Conservation (phyloP, 148 eudicot species). For the Rhododendron vialii region DNA sequence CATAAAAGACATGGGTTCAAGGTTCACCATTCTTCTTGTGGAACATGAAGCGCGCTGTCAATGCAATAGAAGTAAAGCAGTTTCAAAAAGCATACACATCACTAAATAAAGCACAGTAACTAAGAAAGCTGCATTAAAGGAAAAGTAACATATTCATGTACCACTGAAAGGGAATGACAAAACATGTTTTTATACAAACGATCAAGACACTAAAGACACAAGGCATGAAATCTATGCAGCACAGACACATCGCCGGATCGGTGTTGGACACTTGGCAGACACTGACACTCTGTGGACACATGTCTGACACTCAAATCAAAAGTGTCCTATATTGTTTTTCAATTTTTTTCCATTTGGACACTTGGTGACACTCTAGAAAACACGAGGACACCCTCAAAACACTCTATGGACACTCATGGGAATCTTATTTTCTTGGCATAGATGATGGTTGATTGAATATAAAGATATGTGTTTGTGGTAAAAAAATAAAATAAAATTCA, state of each 20-base stretch:
- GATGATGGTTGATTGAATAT: background rate
- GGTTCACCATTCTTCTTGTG: constrained; percentile 53
- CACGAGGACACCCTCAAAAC: too few species aligned
- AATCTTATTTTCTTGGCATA: background rate
- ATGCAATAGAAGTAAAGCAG: constrained; percentile 5
- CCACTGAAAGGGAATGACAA: background rate
- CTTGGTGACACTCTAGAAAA: background rate
- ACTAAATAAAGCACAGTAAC: background rate
- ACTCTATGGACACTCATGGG: background rate
- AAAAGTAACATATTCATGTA: background rate
- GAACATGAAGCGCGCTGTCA: constrained; percentile 65
- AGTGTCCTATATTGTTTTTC: background rate
- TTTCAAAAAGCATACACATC: background rate
- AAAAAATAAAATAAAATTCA: too few species aligned
- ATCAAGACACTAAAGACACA: background rate
- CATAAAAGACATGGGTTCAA: constrained; percentile 46
- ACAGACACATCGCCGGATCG: background rate
- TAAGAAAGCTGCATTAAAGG: background rate
- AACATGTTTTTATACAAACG: background rate
- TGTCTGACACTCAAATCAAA: background rate
- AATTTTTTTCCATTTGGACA: background rate
- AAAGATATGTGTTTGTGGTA: background rate
- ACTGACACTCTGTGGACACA: background rate
- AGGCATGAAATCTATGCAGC: background rate
- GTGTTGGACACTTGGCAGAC: background rate